Evolutionary conservation across 1,284 basidiomycete genomes (phyloP), one percentile per base, ranked within the genome.

Genomic region (Anthracocystis panici-leucophaei): DNA sequence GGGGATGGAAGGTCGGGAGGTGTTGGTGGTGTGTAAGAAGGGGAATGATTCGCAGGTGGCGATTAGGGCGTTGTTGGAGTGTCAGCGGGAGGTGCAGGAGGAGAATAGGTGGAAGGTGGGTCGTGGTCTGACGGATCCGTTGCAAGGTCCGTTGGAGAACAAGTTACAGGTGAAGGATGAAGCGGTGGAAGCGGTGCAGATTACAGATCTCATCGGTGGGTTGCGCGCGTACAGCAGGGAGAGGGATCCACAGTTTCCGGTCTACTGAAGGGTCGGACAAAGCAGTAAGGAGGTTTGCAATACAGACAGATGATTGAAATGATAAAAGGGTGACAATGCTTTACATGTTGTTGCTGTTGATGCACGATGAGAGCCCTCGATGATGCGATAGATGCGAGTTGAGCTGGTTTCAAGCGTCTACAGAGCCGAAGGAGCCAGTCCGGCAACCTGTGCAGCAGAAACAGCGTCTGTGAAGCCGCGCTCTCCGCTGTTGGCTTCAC

Each of bases 181-280:
- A 33, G 95, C 87, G 94, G 92, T 1, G 94, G 93, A 20, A 93
- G 94, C 55, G 2, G 12, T 77, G 20, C 27, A 61, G 10, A 61
- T 80, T 40, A 55, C 63, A 18, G 75, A 82, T 41, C 60, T 82
- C 18, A 59, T 59, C 31, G 80, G 80, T 12, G 80, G 80, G 0
- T 65, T 82, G 38, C 63, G 73, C 7, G 75, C 77, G 3, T 82
- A 75, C 52, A 51, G 69, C 16, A 50, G 53, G 11, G 63, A 76
- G 20, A 67, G 61, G 12, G 75, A 82, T 57, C 49, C 63, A 0
- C 42, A 9, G 31, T 82, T 82, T 41, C 80, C 80, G 3, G 44
- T 79, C 29, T 82, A 82, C 57, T 81, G 20, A 23, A 23, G 11
- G n/a, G n/a, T n/a, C n/a, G n/a, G 14, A 18, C 25, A 14, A n/a